A percentile compares a stretch with the other conserved stretches of the same genome.
Conservation (phyloP, 2,329 filamentous ascomycete species). For the Elsinoe perseae region DNA sequence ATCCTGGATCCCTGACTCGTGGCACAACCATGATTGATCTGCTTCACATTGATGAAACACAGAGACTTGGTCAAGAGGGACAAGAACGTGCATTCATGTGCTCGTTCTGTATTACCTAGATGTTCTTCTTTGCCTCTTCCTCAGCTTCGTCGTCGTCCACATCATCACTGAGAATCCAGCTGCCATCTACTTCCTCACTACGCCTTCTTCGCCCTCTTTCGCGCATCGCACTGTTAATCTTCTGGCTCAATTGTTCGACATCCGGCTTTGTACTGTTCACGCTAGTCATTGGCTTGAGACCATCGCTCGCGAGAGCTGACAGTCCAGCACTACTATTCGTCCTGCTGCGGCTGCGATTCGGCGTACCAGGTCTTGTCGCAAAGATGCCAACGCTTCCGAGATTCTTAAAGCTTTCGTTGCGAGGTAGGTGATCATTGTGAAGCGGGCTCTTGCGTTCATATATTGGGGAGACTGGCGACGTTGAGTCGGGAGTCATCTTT, state of each 20-base stretch:
- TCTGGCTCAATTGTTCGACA: slow-evolving; percentile 74
- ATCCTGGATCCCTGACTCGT: background rate
- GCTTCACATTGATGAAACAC: background rate
- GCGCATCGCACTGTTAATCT: slow-evolving; percentile 77
- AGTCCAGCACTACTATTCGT: slow-evolving; percentile 37
- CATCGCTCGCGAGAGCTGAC: slow-evolving; percentile 43
- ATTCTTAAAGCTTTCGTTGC: slow-evolving; percentile 91
- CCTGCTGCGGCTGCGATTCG: slow-evolving; percentile 64
- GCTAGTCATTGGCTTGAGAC: slow-evolving; percentile 61
- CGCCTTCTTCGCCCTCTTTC: slow-evolving; percentile 61
- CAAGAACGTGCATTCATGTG: background rate
- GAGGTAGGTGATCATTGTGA: slow-evolving; percentile 54
- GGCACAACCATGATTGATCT: background rate
- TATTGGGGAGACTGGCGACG: slow-evolving; percentile 3
- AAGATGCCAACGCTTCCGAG: slow-evolving; percentile 84
- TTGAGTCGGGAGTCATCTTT: slow-evolving; percentile 14
- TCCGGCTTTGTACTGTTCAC: slow-evolving; percentile 56
- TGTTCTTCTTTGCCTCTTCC: slow-evolving; percentile 21
- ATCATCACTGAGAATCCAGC: slow-evolving; percentile 11
- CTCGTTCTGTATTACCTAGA: slow-evolving; percentile 10
- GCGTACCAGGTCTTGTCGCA: slow-evolving; percentile 75
- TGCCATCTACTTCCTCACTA: slow-evolving; percentile 32
- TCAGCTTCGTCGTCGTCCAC: slow-evolving; percentile 22
- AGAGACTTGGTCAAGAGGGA: background rate
- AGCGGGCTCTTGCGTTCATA: slow-evolving; percentile 9